A percentile compares a stretch with the other conserved stretches of the same genome.
Conservation (phyloP, 176 grass and related monocot species). For the Sorghum bicolor region DNA sequence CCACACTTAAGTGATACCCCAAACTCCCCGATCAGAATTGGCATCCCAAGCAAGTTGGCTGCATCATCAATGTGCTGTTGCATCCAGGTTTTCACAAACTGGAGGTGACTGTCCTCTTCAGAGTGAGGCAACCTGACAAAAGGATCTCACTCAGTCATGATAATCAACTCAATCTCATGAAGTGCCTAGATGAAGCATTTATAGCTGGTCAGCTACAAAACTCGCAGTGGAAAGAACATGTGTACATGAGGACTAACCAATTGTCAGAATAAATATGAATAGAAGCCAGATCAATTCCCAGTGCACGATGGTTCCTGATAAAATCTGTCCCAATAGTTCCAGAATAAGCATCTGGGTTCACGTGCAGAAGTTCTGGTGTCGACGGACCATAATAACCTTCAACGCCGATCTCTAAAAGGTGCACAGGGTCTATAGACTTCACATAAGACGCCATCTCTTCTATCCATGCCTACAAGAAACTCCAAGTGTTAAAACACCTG, state of each 20-base stretch:
- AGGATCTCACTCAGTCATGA: conserved; percentile 4
- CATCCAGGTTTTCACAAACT: conserved; percentile 74
- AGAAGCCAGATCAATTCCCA: conserved; percentile 73
- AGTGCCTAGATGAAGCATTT: background rate
- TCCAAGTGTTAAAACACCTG: background rate
- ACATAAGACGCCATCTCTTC: conserved; percentile 77
- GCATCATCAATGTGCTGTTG: conserved; percentile 71
- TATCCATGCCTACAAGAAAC: conserved; percentile 68
- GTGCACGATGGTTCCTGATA: conserved; percentile 60
- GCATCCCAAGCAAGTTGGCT: conserved; percentile 63
- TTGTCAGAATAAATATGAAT: conserved; percentile 79
- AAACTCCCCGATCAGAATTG: conserved; percentile 74
- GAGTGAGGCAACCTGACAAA: conserved; percentile 61
- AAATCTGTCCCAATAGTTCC: conserved; percentile 71
- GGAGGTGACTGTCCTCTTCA: conserved; percentile 47
- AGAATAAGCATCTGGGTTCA: conserved; percentile 58
- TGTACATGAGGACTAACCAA: conserved; percentile 40
- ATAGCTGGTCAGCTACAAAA: background rate
- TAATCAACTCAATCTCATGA: conserved; percentile 8
- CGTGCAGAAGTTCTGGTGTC: conserved; percentile 45
- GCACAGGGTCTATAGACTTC: conserved; percentile 62
- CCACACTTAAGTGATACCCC: conserved; percentile 70
- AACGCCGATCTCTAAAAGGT: conserved; percentile 55
- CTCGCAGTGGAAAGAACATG: background rate
- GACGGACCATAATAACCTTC: conserved; percentile 83